phyloP scores from a whole-genome alignment of 768 basidiomycete genomes.

The Ramaria rubella region DNA sequence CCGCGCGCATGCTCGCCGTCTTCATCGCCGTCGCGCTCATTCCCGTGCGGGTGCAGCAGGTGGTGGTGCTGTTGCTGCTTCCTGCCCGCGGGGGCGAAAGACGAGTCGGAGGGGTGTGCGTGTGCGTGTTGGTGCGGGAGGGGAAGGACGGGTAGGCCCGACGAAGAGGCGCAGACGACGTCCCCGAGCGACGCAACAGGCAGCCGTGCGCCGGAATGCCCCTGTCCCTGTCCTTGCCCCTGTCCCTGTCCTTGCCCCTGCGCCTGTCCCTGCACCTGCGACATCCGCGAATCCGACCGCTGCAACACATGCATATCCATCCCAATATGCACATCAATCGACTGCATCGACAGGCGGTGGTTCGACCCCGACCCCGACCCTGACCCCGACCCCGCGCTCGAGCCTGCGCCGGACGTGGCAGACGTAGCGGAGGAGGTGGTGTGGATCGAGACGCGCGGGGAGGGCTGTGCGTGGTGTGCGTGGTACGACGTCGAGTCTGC shows the following conservation, averaged over 20 bases:
- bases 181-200: background rate
- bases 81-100: background rate
- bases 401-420: too few relatives aligned
- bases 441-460: conserved; percentile 7
- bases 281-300: background rate
- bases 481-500: background rate
- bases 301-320: background rate
- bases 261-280: background rate
- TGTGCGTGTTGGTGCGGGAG: too few relatives aligned
- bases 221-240: too few relatives aligned
- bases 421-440: conserved; percentile 1
- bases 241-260: too few relatives aligned
- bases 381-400: too few relatives aligned
- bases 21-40: too few relatives aligned
- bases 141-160: background rate
- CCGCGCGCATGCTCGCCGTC: background rate
- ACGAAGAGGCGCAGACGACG: background rate
- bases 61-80: background rate
- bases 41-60: too few relatives aligned
- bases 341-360: conserved; percentile 7
- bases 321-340: conserved; percentile 6
- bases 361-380: background rate
- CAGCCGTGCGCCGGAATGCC: background rate
- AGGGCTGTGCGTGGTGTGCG: background rate
- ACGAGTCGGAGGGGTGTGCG: background rate